phyloP scores from a whole-genome alignment of 164 flowering plant species.

The Paratinospora sagittata region DNA sequence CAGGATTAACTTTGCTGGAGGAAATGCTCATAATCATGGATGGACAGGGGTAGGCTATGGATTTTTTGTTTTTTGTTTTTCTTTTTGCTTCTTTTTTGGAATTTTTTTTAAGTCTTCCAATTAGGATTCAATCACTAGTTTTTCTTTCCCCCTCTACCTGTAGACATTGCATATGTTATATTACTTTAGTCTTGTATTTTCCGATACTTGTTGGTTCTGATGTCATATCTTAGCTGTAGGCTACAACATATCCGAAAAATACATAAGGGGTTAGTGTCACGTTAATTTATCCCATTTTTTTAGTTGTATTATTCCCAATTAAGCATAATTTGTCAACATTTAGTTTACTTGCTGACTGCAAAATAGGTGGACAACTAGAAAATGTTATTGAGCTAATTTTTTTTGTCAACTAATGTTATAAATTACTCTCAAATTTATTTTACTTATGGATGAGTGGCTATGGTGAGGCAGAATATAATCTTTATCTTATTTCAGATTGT shows the following conservation, averaged over 20 bases:
- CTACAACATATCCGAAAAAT: too few relatives aligned
- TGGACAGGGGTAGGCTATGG: slow-evolving; percentile 82
- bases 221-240: too few relatives aligned
- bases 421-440: background rate
- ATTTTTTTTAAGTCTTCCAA: too few relatives aligned
- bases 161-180: too few relatives aligned
- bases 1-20: slow-evolving; percentile 68
- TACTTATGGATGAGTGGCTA: background rate
- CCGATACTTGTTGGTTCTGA: too few relatives aligned
- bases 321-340: background rate
- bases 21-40: slow-evolving; percentile 73
- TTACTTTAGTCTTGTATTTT: too few relatives aligned
- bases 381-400: background rate
- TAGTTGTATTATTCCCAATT: background rate
- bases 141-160: too few relatives aligned
- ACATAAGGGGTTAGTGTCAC: background rate
- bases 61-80: too few relatives aligned
- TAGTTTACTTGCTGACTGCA: background rate
- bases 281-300: background rate
- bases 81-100: too few relatives aligned
- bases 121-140: too few relatives aligned
- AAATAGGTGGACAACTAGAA: background rate
- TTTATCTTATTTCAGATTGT: background rate
- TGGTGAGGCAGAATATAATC: background rate
- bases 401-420: background rate